phyloP scores from a whole-genome alignment of 148 eudicot species.

The Mesembryanthemum crystallinum region DNA sequence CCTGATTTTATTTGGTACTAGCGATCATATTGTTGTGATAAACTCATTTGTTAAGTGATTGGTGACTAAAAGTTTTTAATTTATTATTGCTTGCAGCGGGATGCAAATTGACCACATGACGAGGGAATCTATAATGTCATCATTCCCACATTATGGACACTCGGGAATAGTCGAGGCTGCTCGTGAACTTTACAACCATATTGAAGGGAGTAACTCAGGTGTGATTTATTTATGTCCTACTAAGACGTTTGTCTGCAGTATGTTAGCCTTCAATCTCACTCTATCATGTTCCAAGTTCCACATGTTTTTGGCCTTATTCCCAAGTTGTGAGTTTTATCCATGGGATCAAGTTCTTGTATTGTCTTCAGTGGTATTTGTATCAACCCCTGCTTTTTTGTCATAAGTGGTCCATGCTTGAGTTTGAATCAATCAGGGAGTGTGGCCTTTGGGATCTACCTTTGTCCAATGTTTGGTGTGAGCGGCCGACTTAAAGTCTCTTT shows the following conservation, averaged over 20 bases:
- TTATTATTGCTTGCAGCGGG: constrained; percentile 38
- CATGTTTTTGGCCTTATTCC: too few species aligned
- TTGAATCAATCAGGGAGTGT: too few species aligned
- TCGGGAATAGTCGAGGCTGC: constrained; percentile 78
- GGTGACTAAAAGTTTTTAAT: neutral
- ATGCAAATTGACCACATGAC: constrained; percentile 30
- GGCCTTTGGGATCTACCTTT: too few species aligned
- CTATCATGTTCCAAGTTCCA: too few species aligned
- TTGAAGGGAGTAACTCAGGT: constrained; percentile 52
- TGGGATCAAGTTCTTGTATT: too few species aligned
- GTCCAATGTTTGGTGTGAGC: too few species aligned
- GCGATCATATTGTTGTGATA: neutral
- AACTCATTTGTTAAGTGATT: neutral
- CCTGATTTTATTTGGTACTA: neutral
- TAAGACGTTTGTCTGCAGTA: neutral
- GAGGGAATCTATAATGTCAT: constrained; percentile 39
- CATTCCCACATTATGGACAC: constrained; percentile 69
- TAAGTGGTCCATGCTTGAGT: too few species aligned
- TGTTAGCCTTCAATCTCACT: neutral
- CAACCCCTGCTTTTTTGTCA: too few species aligned
- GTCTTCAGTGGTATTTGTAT: too few species aligned
- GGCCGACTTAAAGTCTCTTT: too few species aligned
- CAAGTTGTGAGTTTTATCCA: too few species aligned
- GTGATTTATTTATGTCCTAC: constrained; percentile 18
- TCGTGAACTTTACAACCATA: constrained; percentile 62